These are phyloP conservation scores for Chlorella sp. DNA, from an alignment of 139 green algal genomes.

Conservation along the genomic window DNA sequence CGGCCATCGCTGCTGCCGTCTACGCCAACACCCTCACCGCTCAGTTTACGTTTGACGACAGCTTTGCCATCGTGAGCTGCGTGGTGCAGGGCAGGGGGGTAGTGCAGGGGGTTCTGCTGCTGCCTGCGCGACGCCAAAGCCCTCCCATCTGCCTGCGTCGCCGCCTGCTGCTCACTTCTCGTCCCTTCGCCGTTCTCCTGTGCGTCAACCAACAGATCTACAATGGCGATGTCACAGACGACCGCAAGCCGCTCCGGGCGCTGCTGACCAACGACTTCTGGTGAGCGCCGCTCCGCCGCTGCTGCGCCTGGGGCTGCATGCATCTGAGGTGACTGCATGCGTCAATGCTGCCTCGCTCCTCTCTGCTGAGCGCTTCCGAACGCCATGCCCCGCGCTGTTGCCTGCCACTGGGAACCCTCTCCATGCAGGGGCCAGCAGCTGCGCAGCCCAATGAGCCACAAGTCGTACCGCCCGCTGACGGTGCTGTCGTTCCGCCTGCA, in stretches of 20 bases:
- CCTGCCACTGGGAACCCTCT: no score
- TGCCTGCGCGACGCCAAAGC: neutral
- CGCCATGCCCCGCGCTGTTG: no score
- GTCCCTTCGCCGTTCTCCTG: neutral
- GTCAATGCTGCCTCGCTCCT: no score
- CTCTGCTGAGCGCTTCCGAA: no score
- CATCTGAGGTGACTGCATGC: no score
- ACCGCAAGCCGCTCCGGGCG: slow-evolving; percentile 39
- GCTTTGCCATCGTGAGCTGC: slow-evolving; percentile 76
- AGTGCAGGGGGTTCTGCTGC: no score
- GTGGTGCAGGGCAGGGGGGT: neutral
- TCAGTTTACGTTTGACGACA: slow-evolving; percentile 82
- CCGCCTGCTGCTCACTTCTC: no score
- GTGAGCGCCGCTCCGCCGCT: no score
- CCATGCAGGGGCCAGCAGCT: slow-evolving; percentile 79
- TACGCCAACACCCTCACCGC: slow-evolving; percentile 71
- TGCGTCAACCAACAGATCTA: slow-evolving; percentile 51
- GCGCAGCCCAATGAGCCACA: slow-evolving; percentile 71
- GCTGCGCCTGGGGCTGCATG: no score
- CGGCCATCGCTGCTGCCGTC: neutral
- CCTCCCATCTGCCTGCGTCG: no score
- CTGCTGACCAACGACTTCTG: slow-evolving; percentile 81
- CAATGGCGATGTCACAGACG: slow-evolving; percentile 74
- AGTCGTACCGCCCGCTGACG: slow-evolving; percentile 82
- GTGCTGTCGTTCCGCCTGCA: slow-evolving; percentile 65